phyloP scores from a whole-genome alignment of 1,284 basidiomycete genomes.

The Cutaneotrichosporon sp. region DNA sequence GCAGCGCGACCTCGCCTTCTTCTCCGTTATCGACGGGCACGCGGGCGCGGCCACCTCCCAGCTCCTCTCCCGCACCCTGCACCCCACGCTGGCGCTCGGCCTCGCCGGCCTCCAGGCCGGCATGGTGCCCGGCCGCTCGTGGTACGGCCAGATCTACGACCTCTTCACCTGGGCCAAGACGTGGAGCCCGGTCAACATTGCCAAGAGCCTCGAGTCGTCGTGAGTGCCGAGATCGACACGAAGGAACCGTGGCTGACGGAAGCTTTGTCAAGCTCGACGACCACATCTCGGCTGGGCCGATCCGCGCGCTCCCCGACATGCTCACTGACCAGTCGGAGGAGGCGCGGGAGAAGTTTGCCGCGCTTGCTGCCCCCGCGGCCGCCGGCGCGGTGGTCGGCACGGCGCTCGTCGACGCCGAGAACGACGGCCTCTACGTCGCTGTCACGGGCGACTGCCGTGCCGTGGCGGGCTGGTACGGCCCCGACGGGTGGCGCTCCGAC shows the following conservation, averaged over 20 bases:
- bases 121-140: constrained; percentile 31
- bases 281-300: constrained; percentile 57
- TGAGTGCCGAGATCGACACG: constrained; percentile 32
- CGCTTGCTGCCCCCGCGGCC: constrained; percentile 75
- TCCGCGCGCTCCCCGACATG: constrained; percentile 55
- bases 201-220: constrained; percentile 35
- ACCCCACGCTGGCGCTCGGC: constrained; percentile 81
- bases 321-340: constrained; percentile 39
- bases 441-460: constrained; percentile 93
- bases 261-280: constrained; percentile 58
- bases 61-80: constrained; percentile 79
- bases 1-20: constrained; percentile 72
- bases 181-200: constrained; percentile 40
- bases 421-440: constrained; percentile 81
- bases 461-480: constrained; percentile 85
- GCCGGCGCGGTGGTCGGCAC: constrained; percentile 84
- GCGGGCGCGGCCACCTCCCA: constrained; percentile 79
- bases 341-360: constrained; percentile 56
- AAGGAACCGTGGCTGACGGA: constrained; percentile 2
- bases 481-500: constrained; percentile 65
- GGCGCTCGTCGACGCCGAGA: constrained; percentile 78
- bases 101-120: constrained; percentile 60
- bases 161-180: constrained; percentile 25
- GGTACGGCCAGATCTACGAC: constrained; percentile 29
- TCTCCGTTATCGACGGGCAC: constrained; percentile 92